Evolutionary conservation across 139 green algal species (phyloP), one percentile per base, ranked within the genome.

Genomic region (Limnomonas spitsbergensis): DNA sequence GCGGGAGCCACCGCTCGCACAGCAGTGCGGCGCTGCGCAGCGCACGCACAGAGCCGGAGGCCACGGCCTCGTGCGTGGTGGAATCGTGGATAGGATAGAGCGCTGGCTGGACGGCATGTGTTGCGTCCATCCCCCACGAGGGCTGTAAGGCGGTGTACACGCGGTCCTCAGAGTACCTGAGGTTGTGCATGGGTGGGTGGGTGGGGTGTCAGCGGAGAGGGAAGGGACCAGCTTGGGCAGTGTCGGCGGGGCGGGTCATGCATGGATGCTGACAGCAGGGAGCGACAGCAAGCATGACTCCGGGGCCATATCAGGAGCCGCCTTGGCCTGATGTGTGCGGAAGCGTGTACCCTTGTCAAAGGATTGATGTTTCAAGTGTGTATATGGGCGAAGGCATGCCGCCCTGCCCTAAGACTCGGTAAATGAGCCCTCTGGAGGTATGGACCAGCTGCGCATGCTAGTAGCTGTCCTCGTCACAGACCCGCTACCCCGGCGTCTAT

Each of bases 111-210:
- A 86, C 66, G 3, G 66, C 35, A 39, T 56, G 66, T 1, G 69
- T 71, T 27, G 47, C 34, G 70, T 82, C 78, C 79, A 82, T 82
- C 34, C 77, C 83, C 69, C 81, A 87, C 32, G 83, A 84, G 1
- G 83, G 83, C 27, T 78, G 73, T 1, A 79, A 76, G 0, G 40
- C 14, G 0, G 61, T 54, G 36, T 35, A 78, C 32, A 87, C 79
- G 1, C 34, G 39, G 29, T 87, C 79, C 2, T 75, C 47, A 26
- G 75, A 42, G 79, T 87, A 84, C 38, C 71, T 76, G 66, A 40
- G 29, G 40, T 56, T 73, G 36, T 34, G 75, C 27, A 67, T 34
- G 66, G 66, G 66, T 32, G 66, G 24, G 47, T 14, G 47, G 47
- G 47, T 61, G 47, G 47, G 47, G 47, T 14, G 14, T 14, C 26